A percentile compares a stretch with the other conserved stretches of the same genome.
Evolutionary conservation across 176 grass and related monocot genomes (phyloP).

Genomic region (Carex cristatella): DNA sequence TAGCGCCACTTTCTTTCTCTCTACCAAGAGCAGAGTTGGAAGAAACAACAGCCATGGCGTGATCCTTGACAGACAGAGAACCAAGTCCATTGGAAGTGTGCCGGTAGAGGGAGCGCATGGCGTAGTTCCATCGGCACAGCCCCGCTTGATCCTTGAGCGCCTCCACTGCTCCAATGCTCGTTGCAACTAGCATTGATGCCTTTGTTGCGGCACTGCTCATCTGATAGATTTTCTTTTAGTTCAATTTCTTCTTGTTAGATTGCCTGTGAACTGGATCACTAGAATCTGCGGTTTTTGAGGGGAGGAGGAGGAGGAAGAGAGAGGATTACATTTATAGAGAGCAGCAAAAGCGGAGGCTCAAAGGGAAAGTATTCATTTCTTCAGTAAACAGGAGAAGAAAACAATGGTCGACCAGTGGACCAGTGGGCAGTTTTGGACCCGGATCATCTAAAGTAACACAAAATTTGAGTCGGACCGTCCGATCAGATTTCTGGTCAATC

Average conservation of each 20-base stretch:
- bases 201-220: constrained; percentile 24
- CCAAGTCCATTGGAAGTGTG: constrained; percentile 7
- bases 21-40: background rate
- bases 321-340: background rate
- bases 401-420: background rate
- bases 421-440: no score
- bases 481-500: no score
- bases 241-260: background rate
- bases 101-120: constrained; percentile 40
- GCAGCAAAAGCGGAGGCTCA: background rate
- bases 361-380: background rate
- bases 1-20: background rate
- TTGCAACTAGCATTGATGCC: constrained; percentile 44
- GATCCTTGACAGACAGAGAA: constrained; percentile 23
- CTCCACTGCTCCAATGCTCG: constrained; percentile 56
- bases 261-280: background rate
- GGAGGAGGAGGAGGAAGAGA: background rate
- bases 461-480: no score
- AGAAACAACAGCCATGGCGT: background rate
- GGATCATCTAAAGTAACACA: no score
- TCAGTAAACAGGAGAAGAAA: constrained; percentile 6
- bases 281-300: background rate
- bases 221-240: background rate
- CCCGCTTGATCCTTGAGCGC: constrained; percentile 72
- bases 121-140: constrained; percentile 65